Evolutionary conservation across 352 stramenopile species (phyloP).

Genomic region (Pythium dissotocum): DNA sequence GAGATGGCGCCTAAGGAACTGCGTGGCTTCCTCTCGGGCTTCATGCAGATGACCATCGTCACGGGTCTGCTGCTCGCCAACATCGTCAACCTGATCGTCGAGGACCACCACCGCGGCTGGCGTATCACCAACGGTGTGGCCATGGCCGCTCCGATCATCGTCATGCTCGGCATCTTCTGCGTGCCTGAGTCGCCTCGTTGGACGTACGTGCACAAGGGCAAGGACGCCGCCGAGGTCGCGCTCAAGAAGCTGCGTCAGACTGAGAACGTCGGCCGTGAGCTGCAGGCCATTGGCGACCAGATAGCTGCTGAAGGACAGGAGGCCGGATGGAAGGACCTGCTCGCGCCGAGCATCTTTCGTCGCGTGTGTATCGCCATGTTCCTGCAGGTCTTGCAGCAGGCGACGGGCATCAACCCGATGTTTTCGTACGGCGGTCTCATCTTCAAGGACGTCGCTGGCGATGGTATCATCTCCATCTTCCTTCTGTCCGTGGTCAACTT

Average conservation of each 20-base stretch:
- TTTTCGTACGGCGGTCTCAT: slow-evolving; percentile 44
- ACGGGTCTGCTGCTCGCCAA: slow-evolving; percentile 45
- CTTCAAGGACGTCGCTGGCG: slow-evolving; percentile 38
- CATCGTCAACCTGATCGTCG: slow-evolving; percentile 34
- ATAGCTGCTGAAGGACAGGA: slow-evolving; percentile 34
- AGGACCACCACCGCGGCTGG: slow-evolving; percentile 34
- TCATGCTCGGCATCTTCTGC: slow-evolving; percentile 45
- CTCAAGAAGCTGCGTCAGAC: slow-evolving; percentile 38
- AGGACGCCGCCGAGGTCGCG: slow-evolving; percentile 26
- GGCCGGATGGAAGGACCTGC: slow-evolving; percentile 38
- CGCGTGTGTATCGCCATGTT: slow-evolving; percentile 39
- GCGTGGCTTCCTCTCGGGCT: slow-evolving; percentile 39
- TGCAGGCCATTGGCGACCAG: slow-evolving; percentile 51
- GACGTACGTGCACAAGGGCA: slow-evolving; percentile 45
- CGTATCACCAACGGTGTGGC: slow-evolving; percentile 36
- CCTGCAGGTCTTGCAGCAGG: slow-evolving; percentile 49
- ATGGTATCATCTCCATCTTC: slow-evolving; percentile 62
- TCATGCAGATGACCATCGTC: slow-evolving; percentile 49
- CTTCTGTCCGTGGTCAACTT: slow-evolving; percentile 46
- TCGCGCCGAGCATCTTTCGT: slow-evolving; percentile 12
- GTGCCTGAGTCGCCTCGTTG: slow-evolving; percentile 56
- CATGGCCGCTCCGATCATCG: slow-evolving; percentile 35
- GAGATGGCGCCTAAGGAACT: slow-evolving; percentile 47
- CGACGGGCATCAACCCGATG: slow-evolving; percentile 41
- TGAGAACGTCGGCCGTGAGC: slow-evolving; percentile 32